Evolutionary conservation across 371 early-diverging fungal species (phyloP), one percentile per base, ranked within the genome.

Genomic region (Circinella umbellata): DNA sequence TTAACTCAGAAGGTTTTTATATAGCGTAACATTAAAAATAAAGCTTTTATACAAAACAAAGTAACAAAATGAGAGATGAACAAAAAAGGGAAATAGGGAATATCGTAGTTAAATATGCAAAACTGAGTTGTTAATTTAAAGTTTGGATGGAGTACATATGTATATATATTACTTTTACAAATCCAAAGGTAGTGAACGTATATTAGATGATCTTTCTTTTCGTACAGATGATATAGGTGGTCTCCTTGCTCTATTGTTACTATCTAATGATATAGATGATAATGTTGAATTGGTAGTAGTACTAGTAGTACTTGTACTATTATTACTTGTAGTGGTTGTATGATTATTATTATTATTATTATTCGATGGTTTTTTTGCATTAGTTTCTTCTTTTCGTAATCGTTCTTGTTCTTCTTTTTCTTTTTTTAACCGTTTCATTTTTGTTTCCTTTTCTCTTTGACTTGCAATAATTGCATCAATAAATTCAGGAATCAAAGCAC

Each of bases 401-500:
- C 57, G 11, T n/a, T 27, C 3, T 34, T 35, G 62, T 38, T 37
- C 46, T 49, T 47, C 37, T 27, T 53, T 49, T 37, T 53, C 51
- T 34, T 36, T 20, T 53, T 64, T 34, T 9, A 53, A 14, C n/a
- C 48, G 13, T 53, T 53, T 53, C 9, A 64, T 8, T 53, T 48
- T 34, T 49, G 49, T 53, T 36, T 64, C 53, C 14, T 64, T 53
- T 64, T 53, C 34, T 17, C 53, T 51, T 38, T 64, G 65, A 10
- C 34, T 35, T 15, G 53, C 49, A 4, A 64, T 4, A 37, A 64
- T 64, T 0, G 65, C 51, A 14, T 64, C 65, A 34, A 64, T 64
- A 15, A 64, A 37, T 46, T 69, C 63, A 5, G 69, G 64, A 42
- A 69, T 69, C 38, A 63, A 57, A 17, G 48, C 65, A 20, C 69